Evolutionary conservation across 2,329 filamentous ascomycete species (phyloP), one percentile per base, ranked within the genome.

Genomic region (Endoconidiophora laricicola): DNA sequence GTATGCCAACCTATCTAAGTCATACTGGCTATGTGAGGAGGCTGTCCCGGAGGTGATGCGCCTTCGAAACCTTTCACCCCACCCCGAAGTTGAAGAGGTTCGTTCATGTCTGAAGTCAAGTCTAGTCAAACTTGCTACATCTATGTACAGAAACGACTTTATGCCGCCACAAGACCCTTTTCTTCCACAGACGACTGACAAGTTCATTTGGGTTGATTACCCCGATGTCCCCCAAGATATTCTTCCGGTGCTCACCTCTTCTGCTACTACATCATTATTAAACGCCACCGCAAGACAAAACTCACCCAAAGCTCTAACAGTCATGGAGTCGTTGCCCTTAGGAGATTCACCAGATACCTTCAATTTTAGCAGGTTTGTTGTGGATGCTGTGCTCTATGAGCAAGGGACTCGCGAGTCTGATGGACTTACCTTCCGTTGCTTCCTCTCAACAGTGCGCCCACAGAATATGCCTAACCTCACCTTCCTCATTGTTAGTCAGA

Each of bases 1-100:
- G 1, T 87, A 93, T 58, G 74, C 90, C 1, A 86, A 94, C 62
- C 69, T 95, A 46, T 81, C 85, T 22, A 95, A 94, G 62, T 73
- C 80, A 0, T 82, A 85, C 62, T 95, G 88, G 87, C 76, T 94
- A n/a, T 71, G 66, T 22, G 70, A 76, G 46, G 65, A 73, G 46
- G 65, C 71, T 1, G 63, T 78, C 5, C 69, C 72, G 1, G 71
- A 76, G 51, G 62, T 74, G 3, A 60, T 66, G 6, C 63, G 65
- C 26, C 62, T 63, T 20, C 71, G 67, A 43, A 67, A 62, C 6
- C 63, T 65, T 41, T 59, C 64, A 0, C 60, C 64, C 2, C 67
- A 70, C 44, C 58, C 62, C n/a, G 71, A 77, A 53, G 61, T 74
- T 9, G 67, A 72, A 16, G 69, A 71, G 14, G 69, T 73, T 16